phyloP scores from a whole-genome alignment of 148 eudicot genomes.

The Agrostemma githago region DNA sequence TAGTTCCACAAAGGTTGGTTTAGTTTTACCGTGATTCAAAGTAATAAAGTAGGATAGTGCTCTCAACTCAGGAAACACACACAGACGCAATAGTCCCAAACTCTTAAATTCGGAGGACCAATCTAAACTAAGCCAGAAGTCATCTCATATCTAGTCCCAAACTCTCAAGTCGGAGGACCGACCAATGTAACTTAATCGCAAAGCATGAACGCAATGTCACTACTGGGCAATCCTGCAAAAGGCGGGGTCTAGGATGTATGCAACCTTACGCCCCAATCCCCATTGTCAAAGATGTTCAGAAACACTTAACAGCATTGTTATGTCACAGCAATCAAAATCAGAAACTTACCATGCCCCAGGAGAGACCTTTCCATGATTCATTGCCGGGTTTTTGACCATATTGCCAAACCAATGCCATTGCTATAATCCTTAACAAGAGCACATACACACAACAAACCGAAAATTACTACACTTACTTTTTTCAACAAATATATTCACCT shows the following conservation, averaged over 20 bases:
- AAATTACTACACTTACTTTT: not conserved
- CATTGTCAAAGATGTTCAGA: not conserved
- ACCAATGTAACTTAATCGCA: not conserved
- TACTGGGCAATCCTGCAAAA: not conserved
- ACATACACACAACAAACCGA: not conserved
- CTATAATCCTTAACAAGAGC: constrained; percentile 47
- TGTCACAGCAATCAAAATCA: not conserved
- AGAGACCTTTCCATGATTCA: constrained; percentile 85
- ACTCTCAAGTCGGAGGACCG: not conserved
- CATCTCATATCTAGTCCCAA: constrained; percentile 1
- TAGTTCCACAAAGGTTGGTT: not conserved
- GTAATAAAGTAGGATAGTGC: too few species aligned
- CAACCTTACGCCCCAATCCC: not conserved
- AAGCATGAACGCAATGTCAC: not conserved
- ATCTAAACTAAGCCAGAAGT: not conserved
- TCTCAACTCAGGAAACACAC: too few species aligned
- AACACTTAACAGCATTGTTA: not conserved
- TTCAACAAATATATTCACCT: not conserved
- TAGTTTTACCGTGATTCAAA: too few species aligned
- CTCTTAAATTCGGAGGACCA: not conserved
- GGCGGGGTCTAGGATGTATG: not conserved
- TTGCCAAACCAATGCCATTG: constrained; percentile 89
- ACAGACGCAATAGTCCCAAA: not conserved
- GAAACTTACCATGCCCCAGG: constrained; percentile 90
- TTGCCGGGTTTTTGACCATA: constrained; percentile 73